These are phyloP conservation scores for Pythium rishiriense DNA, from an alignment of 352 stramenopile genomes.

Conservation along the genomic window DNA sequence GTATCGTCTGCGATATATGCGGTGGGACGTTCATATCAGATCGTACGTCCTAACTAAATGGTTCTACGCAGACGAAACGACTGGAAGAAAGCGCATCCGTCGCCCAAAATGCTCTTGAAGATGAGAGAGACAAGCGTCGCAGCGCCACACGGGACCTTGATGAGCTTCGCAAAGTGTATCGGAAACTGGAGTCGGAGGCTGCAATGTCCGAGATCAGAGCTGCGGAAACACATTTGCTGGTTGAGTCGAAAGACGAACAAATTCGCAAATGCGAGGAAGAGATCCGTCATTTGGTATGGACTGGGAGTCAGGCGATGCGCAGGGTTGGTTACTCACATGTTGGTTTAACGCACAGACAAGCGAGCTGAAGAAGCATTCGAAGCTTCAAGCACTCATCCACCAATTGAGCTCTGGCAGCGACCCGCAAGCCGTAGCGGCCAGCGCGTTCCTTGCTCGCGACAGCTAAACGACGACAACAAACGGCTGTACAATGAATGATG, in stretches of 20 bases:
- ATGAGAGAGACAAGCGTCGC: slow-evolving; percentile 61
- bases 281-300: slow-evolving; percentile 62
- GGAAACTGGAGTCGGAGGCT: slow-evolving; percentile 66
- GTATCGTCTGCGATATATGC: neutral
- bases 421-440: slow-evolving; percentile 42
- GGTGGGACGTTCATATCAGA: too few species aligned
- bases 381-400: slow-evolving; percentile 82
- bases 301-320: neutral
- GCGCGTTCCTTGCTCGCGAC: slow-evolving; percentile 54
- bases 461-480: slow-evolving; percentile 33
- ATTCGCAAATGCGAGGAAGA: slow-evolving; percentile 69
- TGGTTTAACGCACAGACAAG: slow-evolving; percentile 39
- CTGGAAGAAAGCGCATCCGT: slow-evolving; percentile 51
- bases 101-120: slow-evolving; percentile 52
- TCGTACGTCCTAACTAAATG: too few species aligned
- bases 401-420: slow-evolving; percentile 75
- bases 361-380: slow-evolving; percentile 80
- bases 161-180: slow-evolving; percentile 61
- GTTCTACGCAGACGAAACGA: slow-evolving; percentile 37
- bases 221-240: slow-evolving; percentile 54
- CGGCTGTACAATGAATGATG: slow-evolving; percentile 18
- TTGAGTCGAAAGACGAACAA: slow-evolving; percentile 65
- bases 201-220: slow-evolving; percentile 60
- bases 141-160: slow-evolving; percentile 53
- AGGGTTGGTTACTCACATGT: neutral